Base-by-base conservation (phyloP, 768 basidiomycete species). In the Jaapia argillacea region DNA sequence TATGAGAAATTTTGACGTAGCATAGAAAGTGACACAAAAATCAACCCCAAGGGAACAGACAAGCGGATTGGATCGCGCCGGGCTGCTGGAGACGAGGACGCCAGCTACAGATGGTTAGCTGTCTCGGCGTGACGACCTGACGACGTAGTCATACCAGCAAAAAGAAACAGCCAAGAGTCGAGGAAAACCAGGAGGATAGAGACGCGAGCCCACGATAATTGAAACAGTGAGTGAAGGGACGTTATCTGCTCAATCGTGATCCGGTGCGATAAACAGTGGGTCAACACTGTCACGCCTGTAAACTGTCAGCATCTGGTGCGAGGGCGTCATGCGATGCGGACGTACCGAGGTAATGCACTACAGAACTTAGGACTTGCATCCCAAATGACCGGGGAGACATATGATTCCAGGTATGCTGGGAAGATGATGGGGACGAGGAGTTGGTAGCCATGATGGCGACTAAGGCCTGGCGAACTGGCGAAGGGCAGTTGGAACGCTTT, bases 41-140 rank as follows among this genome's bases (percentile, higher is more conserved):
- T 66, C 63, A 41, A 73, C 68, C 2, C 65, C 71, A 5, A 65
- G 49, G 3, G 63, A 56, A 51, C 74, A 75, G 1, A 65, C 54
- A 2, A 55, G 47, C 2, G 37, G 13, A 37, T 59, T 63, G 33
- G 54, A 46, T 38, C 67, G 63, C 16, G 74, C 56, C 3, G 72
- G 72, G 7, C 68, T 53, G 6, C 71, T 72, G 39, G 65, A 65
- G 3, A 72, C 56, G 13, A 75, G 49, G 1, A 72, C 47, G 1
- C 66, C 67, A 41, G 65, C 71, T 71, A 52, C 48, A 49, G 47
- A 36, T 25, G 46, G 23, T 38, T n/a, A 24, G 18, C 13, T 24
- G 24, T 5, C 36, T 12, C 35, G 26, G 45, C 21, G 45, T 18
- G 28, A 22, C 16, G 23, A 2, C 12, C 2, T n/a, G n/a, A n/a